These are phyloP conservation scores for Trichoderma reesei DNA, from an alignment of 495 filamentous ascomycete species.

Conservation along the genomic window DNA sequence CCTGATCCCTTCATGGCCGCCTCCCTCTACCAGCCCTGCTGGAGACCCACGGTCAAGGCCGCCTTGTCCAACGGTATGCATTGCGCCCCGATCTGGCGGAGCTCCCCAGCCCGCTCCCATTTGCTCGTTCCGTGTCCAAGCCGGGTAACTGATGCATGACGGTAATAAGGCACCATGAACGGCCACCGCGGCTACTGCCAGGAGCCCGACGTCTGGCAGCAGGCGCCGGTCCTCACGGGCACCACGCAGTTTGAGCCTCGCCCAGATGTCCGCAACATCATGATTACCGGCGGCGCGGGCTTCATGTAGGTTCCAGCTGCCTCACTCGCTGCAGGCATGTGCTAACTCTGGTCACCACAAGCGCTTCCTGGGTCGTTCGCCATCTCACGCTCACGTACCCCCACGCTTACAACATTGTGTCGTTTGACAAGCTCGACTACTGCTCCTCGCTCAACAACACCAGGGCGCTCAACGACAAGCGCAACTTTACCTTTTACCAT, in stretches of 20 bases:
- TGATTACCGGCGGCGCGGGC: conserved; percentile 63
- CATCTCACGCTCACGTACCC: conserved; percentile 59
- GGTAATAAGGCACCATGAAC: conserved; percentile 8
- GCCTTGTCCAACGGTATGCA: neutral
- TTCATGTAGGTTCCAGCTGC: conserved; percentile 52
- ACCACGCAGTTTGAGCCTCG: conserved; percentile 53
- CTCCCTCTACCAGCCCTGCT: neutral
- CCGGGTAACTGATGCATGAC: neutral
- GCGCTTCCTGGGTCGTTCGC: conserved; percentile 62
- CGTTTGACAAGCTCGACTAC: conserved; percentile 70
- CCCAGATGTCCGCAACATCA: conserved; percentile 56
- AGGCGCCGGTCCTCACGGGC: conserved; percentile 54
- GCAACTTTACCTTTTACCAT: conserved; percentile 67
- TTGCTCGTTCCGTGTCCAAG: conserved; percentile 12
- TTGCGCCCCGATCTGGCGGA: neutral
- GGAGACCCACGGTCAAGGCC: conserved; percentile 2
- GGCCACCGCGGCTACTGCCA: conserved; percentile 34
- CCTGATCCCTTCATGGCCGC: neutral
- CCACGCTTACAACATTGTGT: conserved; percentile 59
- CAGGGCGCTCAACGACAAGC: conserved; percentile 42
- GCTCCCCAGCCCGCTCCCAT: neutral
- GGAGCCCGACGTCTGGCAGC: conserved; percentile 50
- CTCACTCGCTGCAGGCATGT: neutral
- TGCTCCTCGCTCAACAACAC: conserved; percentile 65
- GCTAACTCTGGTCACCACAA: conserved; percentile 15